Evolutionary conservation across 129 eudicot species (phyloP).

Genomic region (Artemisia argyi): DNA sequence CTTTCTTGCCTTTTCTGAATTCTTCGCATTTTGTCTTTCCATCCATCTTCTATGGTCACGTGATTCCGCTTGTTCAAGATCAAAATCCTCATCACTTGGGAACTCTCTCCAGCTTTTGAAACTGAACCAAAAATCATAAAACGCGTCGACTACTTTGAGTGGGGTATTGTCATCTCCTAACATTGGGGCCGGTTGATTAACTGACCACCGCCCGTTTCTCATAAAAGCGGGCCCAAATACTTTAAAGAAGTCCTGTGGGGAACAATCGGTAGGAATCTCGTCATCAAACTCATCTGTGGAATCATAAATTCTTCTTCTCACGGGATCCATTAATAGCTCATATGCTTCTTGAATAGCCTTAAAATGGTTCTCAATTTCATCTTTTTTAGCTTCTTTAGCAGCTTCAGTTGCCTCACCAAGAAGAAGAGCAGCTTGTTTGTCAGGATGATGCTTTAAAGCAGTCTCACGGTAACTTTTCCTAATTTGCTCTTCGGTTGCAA

Average conservation of each 20-base stretch:
- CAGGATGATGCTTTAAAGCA: slow-evolving; percentile 89
- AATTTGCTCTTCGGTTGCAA: slow-evolving; percentile 95
- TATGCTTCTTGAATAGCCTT: slow-evolving; percentile 95
- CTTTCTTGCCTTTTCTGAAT: slow-evolving; percentile 85
- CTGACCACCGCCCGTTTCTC: slow-evolving; percentile 98
- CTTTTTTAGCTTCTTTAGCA: slow-evolving; percentile 82
- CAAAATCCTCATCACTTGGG: slow-evolving; percentile 91
- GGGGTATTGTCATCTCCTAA: slow-evolving; percentile 77
- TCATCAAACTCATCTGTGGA: slow-evolving; percentile 98
- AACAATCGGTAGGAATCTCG: slow-evolving; percentile 85
- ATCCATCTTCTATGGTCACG: slow-evolving; percentile 98
- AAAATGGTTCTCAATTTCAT: slow-evolving; percentile 82
- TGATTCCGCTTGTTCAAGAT: slow-evolving; percentile 96
- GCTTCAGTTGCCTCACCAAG: slow-evolving; percentile 78
- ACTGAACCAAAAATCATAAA: slow-evolving; percentile 83
- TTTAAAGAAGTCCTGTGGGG: slow-evolving; percentile 83
- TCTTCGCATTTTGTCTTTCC: slow-evolving; percentile 96
- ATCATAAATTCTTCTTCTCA: slow-evolving; percentile 80
- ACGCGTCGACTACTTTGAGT: slow-evolving; percentile 67
- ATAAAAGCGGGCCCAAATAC: slow-evolving; percentile 92
- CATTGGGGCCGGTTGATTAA: slow-evolving; percentile 61
- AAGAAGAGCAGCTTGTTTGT: slow-evolving; percentile 83
- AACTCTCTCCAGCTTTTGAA: slow-evolving; percentile 96
- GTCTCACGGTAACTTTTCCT: slow-evolving; percentile 80
- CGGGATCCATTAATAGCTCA: slow-evolving; percentile 79